Percentiles rank a stretch among this genome's conserved stretches.
These are phyloP conservation scores for Laburnicola sp. DNA, from an alignment of 2,329 filamentous ascomycete species.

Conservation along the genomic window DNA sequence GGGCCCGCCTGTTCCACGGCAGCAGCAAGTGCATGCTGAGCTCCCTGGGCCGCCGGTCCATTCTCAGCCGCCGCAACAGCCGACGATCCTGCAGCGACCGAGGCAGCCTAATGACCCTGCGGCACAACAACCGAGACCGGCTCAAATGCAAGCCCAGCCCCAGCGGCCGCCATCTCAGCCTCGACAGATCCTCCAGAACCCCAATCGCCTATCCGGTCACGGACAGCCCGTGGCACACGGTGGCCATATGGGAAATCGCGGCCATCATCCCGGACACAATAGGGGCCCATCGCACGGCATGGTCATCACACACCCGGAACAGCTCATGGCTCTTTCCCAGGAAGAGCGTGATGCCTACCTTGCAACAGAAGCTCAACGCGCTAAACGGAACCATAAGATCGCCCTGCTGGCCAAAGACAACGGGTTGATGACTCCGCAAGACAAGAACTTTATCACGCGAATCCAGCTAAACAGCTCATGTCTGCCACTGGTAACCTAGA, in stretches of 20 bases:
- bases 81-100: constrained; percentile 43
- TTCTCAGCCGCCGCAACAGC: constrained; percentile 33
- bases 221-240: constrained; percentile 44
- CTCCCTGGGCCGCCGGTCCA: constrained; percentile 47
- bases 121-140: constrained; percentile 31
- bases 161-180: constrained; percentile 54
- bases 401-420: constrained; percentile 91
- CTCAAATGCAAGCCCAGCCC: constrained; percentile 41
- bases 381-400: constrained; percentile 98
- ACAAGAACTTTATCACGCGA: constrained; percentile 98
- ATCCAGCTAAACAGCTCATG: constrained; percentile 95
- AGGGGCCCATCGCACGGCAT: constrained; percentile 54
- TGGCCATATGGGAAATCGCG: constrained; percentile 33
- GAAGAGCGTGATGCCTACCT: constrained; percentile 82
- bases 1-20: constrained; percentile 47
- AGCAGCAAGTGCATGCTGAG: constrained; percentile 49
- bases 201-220: constrained; percentile 62
- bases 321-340: constrained; percentile 76
- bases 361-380: constrained; percentile 88
- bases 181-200: constrained; percentile 78
- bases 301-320: constrained; percentile 69
- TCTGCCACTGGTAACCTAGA: constrained; percentile 86
- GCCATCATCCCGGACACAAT: constrained; percentile 41
- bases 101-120: constrained; percentile 29
- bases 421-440: constrained; percentile 96